Evolutionary conservation across 805 yeast species (phyloP), one percentile per base, ranked within the genome.

Genomic region (Kregervanrija fluxuum): DNA sequence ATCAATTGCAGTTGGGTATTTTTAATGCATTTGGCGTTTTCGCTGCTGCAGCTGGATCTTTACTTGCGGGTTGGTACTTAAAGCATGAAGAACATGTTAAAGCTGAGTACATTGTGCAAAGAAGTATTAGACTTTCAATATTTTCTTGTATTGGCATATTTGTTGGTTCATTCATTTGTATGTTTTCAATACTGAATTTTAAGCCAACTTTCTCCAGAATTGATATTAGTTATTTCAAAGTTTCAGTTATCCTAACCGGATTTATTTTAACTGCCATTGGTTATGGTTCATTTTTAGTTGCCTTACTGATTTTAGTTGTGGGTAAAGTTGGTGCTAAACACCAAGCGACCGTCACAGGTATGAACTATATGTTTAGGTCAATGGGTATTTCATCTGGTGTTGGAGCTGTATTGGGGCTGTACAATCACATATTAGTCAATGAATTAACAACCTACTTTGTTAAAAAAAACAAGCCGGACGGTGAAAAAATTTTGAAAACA

Each of bases 331-430:
- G 74, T 5, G 57, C 62, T 42, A 64, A 69, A 28, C 65, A 68
- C 45, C 79, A 73, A 54, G 77, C 75, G 11, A 61, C 72, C 2
- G 69, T 71, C 41, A 71, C 74, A 1, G 77, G 77, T 37, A 65
- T 73, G 60, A 72, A 69, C 52, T 73, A 73, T 48, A 54, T 73
- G 42, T 73, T 74, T 63, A 62, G 77, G 49, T 72, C 79, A 3
- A 58, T 71, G 41, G 79, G 77, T 14, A 67, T 68, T 39, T 73
- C 70, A 11, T 48, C 68, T 8, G 77, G 77, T 40, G 72, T 71
- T 2, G 73, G 76, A 5, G 54, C 70, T 4, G 57, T 70, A 2
- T 54, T 73, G 34, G 64, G 66, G 12, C 46, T 64, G 1, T 71
- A 66, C 51, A 68, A 67, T 40, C 57, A 56, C 38, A 55, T 59